Conservation (phyloP, 306 rosid species). For the Geum urbanum region DNA sequence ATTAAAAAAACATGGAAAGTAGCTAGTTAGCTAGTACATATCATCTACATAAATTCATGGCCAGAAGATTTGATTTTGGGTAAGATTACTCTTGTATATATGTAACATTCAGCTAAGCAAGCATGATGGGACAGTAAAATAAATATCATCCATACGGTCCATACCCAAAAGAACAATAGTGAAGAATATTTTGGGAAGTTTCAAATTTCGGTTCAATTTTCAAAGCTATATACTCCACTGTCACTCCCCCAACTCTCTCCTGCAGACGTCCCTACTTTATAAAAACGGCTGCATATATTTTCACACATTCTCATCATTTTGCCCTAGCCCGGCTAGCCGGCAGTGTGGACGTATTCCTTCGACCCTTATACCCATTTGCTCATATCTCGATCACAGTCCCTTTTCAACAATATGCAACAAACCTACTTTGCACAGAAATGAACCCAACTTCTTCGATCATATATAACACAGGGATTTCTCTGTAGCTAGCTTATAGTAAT, state of each 20-base stretch:
- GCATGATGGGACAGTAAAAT: background rate
- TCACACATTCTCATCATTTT: conserved; percentile 28
- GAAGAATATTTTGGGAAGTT: conserved; percentile 26
- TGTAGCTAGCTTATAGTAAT: too few species aligned
- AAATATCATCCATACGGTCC: background rate
- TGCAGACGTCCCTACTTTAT: conserved; percentile 17
- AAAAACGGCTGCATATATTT: conserved; percentile 32
- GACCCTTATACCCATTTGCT: background rate
- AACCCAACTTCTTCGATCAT: background rate
- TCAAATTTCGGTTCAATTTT: conserved; percentile 75
- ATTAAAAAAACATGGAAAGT: too few species aligned
- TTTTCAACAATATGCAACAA: conserved; percentile 15
- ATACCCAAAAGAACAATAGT: background rate
- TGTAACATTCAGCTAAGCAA: background rate
- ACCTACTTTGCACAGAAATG: conserved; percentile 14
- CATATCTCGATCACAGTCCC: conserved; percentile 39
- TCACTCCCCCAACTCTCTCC: background rate
- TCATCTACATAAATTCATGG: too few species aligned
- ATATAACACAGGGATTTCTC: background rate
- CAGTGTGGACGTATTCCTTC: background rate
- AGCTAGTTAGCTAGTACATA: background rate
- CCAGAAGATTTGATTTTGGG: background rate
- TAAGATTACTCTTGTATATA: background rate
- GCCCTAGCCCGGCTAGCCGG: conserved; percentile 9
- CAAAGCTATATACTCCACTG: conserved; percentile 57